Evolutionary conservation across 495 filamentous ascomycete genomes (phyloP).

Genomic region (Penicillium taxi): DNA sequence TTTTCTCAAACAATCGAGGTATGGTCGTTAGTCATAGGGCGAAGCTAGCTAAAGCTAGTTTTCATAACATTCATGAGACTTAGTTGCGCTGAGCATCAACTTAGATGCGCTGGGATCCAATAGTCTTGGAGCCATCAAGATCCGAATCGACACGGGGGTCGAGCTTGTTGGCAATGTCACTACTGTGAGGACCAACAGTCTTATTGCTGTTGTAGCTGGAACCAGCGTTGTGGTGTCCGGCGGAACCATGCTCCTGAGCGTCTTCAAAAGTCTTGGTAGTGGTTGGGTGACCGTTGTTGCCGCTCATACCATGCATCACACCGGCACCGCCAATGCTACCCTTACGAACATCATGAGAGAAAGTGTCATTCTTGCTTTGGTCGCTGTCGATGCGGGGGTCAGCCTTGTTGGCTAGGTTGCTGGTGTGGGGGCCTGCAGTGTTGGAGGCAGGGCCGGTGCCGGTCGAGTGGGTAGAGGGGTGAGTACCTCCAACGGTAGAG

Average conservation of each 20-base stretch:
- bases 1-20: no score
- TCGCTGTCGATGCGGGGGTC: conserved; percentile 46
- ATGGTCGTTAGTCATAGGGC: no score
- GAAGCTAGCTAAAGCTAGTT: no score
- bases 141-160: conserved; percentile 35
- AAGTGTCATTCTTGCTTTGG: conserved; percentile 29
- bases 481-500: conserved; percentile 20
- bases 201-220: conserved; percentile 20
- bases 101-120: conserved; percentile 14
- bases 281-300: conserved; percentile 5
- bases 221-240: conserved; percentile 3
- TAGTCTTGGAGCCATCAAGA: conserved; percentile 12
- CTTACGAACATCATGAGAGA: conserved; percentile 14
- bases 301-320: conserved; percentile 10
- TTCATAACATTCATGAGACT: no score
- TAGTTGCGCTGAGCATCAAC: no score
- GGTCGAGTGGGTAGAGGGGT: conserved; percentile 9
- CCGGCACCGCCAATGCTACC: conserved; percentile 9
- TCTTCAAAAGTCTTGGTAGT: conserved; percentile 18
- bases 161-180: conserved; percentile 47
- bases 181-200: conserved; percentile 31
- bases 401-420: conserved; percentile 37
- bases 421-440: conserved; percentile 36
- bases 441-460: conserved; percentile 14
- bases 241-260: conserved; percentile 6